These are phyloP conservation scores for Bertia moriformis DNA, from an alignment of 2,329 filamentous ascomycete genomes.

Conservation along the genomic window DNA sequence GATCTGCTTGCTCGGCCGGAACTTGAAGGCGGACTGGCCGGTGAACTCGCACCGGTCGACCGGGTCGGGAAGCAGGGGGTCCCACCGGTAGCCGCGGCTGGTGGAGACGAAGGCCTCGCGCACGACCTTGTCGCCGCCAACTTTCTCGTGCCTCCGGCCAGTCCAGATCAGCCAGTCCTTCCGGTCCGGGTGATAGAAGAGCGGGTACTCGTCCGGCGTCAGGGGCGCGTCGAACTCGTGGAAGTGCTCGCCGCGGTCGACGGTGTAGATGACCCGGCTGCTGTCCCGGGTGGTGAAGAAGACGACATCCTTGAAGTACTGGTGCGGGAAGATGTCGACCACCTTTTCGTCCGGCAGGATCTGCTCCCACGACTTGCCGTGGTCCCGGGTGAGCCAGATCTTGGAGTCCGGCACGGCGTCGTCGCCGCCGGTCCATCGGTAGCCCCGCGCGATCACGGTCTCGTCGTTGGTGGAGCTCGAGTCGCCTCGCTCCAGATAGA, in stretches of 20 bases:
- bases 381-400: conserved; percentile 66
- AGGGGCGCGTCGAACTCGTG: conserved; percentile 59
- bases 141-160: conserved; percentile 53
- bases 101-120: conserved; percentile 60
- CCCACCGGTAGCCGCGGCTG: conserved; percentile 72
- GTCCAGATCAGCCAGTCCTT: conserved; percentile 90
- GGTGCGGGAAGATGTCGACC: conserved; percentile 59
- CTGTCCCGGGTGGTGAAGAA: conserved; percentile 63
- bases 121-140: conserved; percentile 47
- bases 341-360: conserved; percentile 60
- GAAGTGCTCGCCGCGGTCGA: conserved; percentile 62
- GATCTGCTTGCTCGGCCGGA: conserved; percentile 37
- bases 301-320: conserved; percentile 68
- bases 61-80: conserved; percentile 50
- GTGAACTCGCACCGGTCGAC: conserved; percentile 81
- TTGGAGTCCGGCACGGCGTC: conserved; percentile 36
- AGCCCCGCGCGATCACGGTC: conserved; percentile 44
- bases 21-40: conserved; percentile 41
- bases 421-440: conserved; percentile 14
- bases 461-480: conserved; percentile 55
- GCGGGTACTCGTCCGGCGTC: conserved; percentile 28
- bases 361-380: conserved; percentile 73
- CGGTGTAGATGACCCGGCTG: conserved; percentile 63
- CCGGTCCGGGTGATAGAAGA: conserved; percentile 71
- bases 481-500: conserved; percentile 69